phyloP scores from a whole-genome alignment of 1,284 basidiomycete species.

The Apiotrichum laibachii region DNA sequence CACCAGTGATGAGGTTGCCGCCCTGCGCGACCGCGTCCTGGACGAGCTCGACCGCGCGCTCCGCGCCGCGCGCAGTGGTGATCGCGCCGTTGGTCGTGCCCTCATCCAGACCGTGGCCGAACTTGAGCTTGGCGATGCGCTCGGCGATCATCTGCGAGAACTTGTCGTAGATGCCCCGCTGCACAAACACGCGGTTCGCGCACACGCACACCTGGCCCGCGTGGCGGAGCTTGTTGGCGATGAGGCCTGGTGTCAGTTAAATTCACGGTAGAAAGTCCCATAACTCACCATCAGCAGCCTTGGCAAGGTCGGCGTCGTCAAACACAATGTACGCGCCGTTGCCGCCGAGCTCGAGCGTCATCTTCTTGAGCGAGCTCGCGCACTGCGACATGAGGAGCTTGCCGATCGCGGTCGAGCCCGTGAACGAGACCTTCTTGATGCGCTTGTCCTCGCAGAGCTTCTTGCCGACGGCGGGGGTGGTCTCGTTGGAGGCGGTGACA shows the following conservation, averaged over 20 bases:
- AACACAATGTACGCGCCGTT: slow-evolving; percentile 48
- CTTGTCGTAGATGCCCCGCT: slow-evolving; percentile 50
- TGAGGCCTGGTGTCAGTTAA: slow-evolving; percentile 50
- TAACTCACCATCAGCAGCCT: slow-evolving; percentile 30
- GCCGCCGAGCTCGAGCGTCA: slow-evolving; percentile 50
- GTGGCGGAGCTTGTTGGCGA: slow-evolving; percentile 81
- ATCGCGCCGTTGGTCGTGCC: slow-evolving; percentile 76
- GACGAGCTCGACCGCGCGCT: slow-evolving; percentile 79
- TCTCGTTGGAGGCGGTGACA: slow-evolving; percentile 66
- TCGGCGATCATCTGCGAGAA: slow-evolving; percentile 30
- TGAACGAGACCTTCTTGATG: slow-evolving; percentile 76
- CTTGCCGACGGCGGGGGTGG: slow-evolving; percentile 32
- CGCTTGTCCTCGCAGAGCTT: slow-evolving; percentile 32
- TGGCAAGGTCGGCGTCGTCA: slow-evolving; percentile 46
- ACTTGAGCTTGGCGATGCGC: slow-evolving; percentile 71
- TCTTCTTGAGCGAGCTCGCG: slow-evolving; percentile 50
- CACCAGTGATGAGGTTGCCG: slow-evolving; percentile 80
- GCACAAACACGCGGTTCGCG: slow-evolving; percentile 75
- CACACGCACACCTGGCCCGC: slow-evolving; percentile 72
- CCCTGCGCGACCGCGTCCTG: slow-evolving; percentile 74
- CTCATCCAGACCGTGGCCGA: slow-evolving; percentile 80
- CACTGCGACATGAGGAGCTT: slow-evolving; percentile 23
- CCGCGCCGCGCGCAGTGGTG: slow-evolving; percentile 74
- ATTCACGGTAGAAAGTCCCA: not conserved
- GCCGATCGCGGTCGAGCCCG: slow-evolving; percentile 65